Evolutionary conservation across 208 protist genomes (phyloP).

Genomic region (Zelonia costaricensis): DNA sequence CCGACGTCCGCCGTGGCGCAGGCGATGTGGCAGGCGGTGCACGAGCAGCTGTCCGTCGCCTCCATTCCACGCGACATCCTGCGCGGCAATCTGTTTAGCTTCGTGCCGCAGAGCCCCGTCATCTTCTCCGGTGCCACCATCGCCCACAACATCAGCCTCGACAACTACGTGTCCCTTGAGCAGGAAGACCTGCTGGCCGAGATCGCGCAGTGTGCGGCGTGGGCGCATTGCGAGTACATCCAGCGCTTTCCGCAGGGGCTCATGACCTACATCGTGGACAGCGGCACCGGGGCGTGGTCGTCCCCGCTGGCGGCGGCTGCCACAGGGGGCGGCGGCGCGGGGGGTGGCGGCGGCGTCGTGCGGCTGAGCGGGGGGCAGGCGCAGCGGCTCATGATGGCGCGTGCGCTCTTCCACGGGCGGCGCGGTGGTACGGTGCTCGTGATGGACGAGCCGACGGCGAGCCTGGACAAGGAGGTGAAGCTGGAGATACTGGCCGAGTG

Average conservation of each 20-base stretch:
- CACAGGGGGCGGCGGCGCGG: conserved; percentile 16
- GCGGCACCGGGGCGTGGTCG: conserved; percentile 25
- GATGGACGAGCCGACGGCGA: conserved; percentile 81
- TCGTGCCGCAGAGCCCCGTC: conserved; percentile 67
- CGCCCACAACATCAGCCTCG: conserved; percentile 82
- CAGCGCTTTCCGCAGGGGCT: conserved; percentile 59
- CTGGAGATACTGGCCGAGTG: conserved; percentile 42
- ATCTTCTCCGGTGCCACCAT: conserved; percentile 73
- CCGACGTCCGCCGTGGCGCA: neutral
- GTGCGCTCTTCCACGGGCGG: conserved; percentile 57
- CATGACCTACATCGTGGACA: conserved; percentile 54
- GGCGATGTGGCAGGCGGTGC: neutral
- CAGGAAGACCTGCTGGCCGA: conserved; percentile 36
- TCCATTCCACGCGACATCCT: conserved; percentile 42
- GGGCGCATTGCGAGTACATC: conserved; percentile 65
- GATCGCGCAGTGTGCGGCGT: conserved; percentile 39
- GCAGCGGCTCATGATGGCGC: conserved; percentile 77
- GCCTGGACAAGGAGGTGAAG: conserved; percentile 58
- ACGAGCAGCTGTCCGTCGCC: conserved; percentile 30
- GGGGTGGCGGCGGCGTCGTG: conserved; percentile 35
- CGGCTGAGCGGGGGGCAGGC: conserved; percentile 73
- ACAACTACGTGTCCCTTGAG: conserved; percentile 48
- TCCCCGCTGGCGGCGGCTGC: conserved; percentile 12
- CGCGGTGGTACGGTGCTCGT: conserved; percentile 56
- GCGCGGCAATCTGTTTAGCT: conserved; percentile 60